Percentiles rank a stretch among this genome's conserved stretches.
phyloP scores from a whole-genome alignment of 352 stramenopile genomes.

The Phytophthora sojae region DNA sequence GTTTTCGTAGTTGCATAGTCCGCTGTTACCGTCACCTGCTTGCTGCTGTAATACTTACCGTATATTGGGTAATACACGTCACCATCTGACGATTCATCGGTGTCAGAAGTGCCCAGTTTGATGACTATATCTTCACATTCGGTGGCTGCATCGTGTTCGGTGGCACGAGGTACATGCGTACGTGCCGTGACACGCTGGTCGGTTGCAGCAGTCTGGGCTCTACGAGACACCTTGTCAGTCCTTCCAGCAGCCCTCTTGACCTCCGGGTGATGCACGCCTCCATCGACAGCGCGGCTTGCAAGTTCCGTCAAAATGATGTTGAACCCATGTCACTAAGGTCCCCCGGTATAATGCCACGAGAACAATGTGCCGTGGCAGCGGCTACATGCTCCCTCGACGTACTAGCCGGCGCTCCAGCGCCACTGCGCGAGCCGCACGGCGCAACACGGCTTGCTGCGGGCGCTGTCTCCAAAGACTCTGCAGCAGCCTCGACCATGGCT shows the following conservation, averaged over 20 bases:
- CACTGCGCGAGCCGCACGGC: not conserved
- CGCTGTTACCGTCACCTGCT: not conserved
- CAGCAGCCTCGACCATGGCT: not conserved
- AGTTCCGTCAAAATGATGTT: not conserved
- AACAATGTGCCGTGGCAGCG: not conserved
- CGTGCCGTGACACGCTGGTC: not conserved
- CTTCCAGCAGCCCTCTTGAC: too few relatives aligned
- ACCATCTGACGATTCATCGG: not conserved
- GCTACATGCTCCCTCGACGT: not conserved
- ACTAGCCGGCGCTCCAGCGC: not conserved
- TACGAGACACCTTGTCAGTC: too few relatives aligned
- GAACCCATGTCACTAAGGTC: slow-evolving; percentile 1
- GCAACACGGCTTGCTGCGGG: not conserved
- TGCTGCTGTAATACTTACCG: not conserved
- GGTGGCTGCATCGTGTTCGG: not conserved
- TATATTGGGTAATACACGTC: not conserved
- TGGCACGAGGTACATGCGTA: not conserved
- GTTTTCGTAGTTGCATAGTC: not conserved
- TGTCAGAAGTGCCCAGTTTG: not conserved
- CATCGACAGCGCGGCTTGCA: too few relatives aligned
- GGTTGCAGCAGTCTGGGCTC: not conserved
- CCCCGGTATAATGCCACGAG: not conserved
- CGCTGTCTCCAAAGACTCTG: not conserved
- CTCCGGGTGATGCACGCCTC: too few relatives aligned
- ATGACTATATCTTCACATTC: not conserved